Base-by-base conservation (phyloP, 495 filamentous ascomycete genomes). In the Symbiotaphrina buchneri region DNA sequence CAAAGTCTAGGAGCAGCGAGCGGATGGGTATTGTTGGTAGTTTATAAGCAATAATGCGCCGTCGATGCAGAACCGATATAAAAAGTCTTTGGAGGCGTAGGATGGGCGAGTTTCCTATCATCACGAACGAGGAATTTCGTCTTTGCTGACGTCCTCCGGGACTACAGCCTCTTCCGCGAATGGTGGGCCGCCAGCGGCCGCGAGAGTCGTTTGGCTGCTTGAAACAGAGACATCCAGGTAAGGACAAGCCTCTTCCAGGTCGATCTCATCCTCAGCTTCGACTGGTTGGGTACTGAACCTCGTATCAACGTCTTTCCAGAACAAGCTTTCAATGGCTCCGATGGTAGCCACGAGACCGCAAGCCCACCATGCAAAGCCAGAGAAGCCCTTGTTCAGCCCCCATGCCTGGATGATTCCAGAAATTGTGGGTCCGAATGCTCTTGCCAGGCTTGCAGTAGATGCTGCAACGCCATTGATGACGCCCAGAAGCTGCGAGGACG, bases 381-480 rank as follows among this genome's bases (percentile, higher is more conserved):
- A 79, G 39, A 74, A 79, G 22, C 85, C 84, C 19, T 69, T 57
- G 32, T 69, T 55, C 18, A 92, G 59, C 16, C 90, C 87, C 34
- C 69, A 58, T 13, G 78, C 59, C 49, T 94, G 85, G 30, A 97
- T 61, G 10, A 80, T 48, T 3, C 87, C 87, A 7, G 84, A 87
- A 20, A 94, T 49, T 0, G 76, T 83, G 4, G 87, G 87, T 2
- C 87, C 87, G 41, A 91, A 68, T 1, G 83, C 80, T 31, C 87
- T 68, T 39, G 67, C 74, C 24, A 95, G 52, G 45, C 82, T 91
- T 15, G 90, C 87, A 5, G 74, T 78, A 10, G 81, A 91, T 18
- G 82, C 81, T 5, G 81, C 79, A n/a, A 80, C 69, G 21, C 87
- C 87, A 40, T 95, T 95, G 52, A 97, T 76, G 4, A 74, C 71